A percentile compares a stretch with the other conserved stretches of the same genome.
Conservation (phyloP, 192 early-diverging fungal genomes). For the Coemansia sp. region DNA sequence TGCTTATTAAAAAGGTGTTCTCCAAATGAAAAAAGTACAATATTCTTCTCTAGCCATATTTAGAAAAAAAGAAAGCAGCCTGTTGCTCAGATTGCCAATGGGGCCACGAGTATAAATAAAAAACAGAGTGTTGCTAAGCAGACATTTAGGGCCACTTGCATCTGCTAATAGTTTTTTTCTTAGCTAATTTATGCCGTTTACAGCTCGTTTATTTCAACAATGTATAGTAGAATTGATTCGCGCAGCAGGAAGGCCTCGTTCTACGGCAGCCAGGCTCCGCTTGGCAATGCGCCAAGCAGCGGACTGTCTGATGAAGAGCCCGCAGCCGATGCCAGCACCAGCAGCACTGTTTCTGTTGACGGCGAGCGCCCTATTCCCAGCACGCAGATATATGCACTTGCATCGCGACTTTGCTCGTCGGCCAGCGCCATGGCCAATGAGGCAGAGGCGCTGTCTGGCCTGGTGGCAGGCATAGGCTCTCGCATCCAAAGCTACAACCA, state of each 20-base stretch:
- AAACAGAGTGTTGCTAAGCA: no score
- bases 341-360: neutral
- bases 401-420: neutral
- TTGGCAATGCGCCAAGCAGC: neutral
- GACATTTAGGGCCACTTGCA: no score
- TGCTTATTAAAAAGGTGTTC: neutral
- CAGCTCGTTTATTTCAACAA: neutral
- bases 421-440: conserved; percentile 15
- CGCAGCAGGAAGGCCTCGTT: neutral
- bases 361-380: neutral
- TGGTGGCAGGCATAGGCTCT: conserved; percentile 12
- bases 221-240: neutral
- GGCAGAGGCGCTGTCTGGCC: conserved; percentile 15
- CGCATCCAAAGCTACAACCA: conserved; percentile 29
- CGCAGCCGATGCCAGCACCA: neutral
- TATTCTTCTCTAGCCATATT: no score
- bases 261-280: neutral
- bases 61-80: no score
- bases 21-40: no score
- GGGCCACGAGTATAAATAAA: no score
- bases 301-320: neutral
- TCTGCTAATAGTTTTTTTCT: no score
- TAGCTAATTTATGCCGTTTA: no score
- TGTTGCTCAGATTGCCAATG: no score
- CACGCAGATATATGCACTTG: neutral